phyloP scores from a whole-genome alignment of 2,329 filamentous ascomycete genomes.

The Leptographium galeiforme region DNA sequence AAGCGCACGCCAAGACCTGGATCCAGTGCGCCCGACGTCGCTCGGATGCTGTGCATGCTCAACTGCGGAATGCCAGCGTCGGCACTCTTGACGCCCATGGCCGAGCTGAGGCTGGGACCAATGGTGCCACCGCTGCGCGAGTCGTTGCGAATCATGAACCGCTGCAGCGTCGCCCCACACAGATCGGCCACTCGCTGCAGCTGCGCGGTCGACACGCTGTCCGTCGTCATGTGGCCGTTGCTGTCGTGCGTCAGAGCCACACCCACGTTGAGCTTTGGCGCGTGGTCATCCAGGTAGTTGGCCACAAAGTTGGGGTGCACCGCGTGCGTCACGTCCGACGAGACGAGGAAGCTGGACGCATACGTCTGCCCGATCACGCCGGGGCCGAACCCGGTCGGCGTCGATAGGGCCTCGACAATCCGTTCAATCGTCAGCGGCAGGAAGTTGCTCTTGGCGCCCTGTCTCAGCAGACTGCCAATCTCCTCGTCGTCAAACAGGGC shows the following conservation, averaged over 20 bases:
- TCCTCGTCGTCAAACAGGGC: slow-evolving; percentile 97
- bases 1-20: slow-evolving; percentile 78
- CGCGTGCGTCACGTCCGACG: slow-evolving; percentile 85
- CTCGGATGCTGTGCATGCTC: slow-evolving; percentile 87
- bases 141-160: slow-evolving; percentile 94
- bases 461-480: slow-evolving; percentile 79
- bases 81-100: slow-evolving; percentile 68
- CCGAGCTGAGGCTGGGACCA: slow-evolving; percentile 75
- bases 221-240: slow-evolving; percentile 94
- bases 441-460: slow-evolving; percentile 85
- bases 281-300: slow-evolving; percentile 73
- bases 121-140: slow-evolving; percentile 81
- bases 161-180: slow-evolving; percentile 57
- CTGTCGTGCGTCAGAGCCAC: slow-evolving; percentile 67
- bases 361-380: slow-evolving; percentile 67
- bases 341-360: slow-evolving; percentile 83
- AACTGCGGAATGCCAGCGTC: slow-evolving; percentile 85
- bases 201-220: slow-evolving; percentile 71
- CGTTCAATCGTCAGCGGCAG: slow-evolving; percentile 70
- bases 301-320: slow-evolving; percentile 87
- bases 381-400: slow-evolving; percentile 28
- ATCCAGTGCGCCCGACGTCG: slow-evolving; percentile 74
- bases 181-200: slow-evolving; percentile 67
- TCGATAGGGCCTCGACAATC: slow-evolving; percentile 55
- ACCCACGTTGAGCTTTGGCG: slow-evolving; percentile 79